These are phyloP conservation scores for Jaenimonas drosophilae DNA, from an alignment of 208 protist genomes.

Conservation along the genomic window DNA sequence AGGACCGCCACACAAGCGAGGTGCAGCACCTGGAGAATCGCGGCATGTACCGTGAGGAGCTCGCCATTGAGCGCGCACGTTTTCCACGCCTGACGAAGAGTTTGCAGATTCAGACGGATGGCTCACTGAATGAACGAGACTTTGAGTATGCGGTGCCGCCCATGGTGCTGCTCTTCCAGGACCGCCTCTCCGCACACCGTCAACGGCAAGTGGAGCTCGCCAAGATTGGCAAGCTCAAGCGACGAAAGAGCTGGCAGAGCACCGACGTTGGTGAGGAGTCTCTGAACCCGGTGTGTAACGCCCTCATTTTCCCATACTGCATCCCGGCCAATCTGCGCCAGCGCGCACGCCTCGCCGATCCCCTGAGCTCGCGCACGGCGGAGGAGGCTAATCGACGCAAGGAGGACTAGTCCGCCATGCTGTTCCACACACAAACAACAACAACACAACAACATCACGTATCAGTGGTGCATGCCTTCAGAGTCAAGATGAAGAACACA, in stretches of 20 bases:
- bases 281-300: conserved; percentile 68
- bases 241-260: conserved; percentile 63
- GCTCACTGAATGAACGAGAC: conserved; percentile 79
- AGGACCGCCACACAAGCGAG: conserved; percentile 75
- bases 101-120: conserved; percentile 78
- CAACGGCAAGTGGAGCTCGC: conserved; percentile 75
- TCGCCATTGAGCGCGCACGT: conserved; percentile 73
- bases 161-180: conserved; percentile 72
- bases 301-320: conserved; percentile 79
- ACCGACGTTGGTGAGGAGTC: conserved; percentile 25
- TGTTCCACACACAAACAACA: conserved; percentile 4
- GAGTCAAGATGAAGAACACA: no score
- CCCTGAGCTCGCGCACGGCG: conserved; percentile 37
- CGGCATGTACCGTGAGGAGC: conserved; percentile 85
- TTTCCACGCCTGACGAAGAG: conserved; percentile 78
- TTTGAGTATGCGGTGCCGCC: conserved; percentile 85
- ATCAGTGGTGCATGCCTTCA: no score
- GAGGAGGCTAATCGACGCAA: not conserved
- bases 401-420: conserved; percentile 4
- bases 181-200: conserved; percentile 64
- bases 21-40: conserved; percentile 87
- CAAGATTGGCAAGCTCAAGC: conserved; percentile 71
- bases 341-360: conserved; percentile 43
- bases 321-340: conserved; percentile 66
- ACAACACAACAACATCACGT: no score